phyloP scores from a whole-genome alignment of 305 asterid genomes.

The Fraxinus floribunda region DNA sequence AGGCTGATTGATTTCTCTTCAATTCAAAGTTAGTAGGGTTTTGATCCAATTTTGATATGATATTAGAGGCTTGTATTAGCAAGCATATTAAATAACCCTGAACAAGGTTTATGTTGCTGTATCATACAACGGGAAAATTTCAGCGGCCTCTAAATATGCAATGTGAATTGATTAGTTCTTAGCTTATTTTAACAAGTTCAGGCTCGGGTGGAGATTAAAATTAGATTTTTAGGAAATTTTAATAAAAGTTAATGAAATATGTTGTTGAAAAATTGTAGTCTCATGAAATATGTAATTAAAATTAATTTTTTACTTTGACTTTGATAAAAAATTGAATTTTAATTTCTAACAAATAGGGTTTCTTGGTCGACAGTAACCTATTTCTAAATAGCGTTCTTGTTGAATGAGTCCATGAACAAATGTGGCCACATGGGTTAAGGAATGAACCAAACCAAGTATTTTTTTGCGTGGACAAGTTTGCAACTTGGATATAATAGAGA shows the following conservation, averaged over 20 bases:
- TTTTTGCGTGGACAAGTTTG: not conserved
- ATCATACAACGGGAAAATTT: not conserved
- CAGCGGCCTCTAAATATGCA: not conserved
- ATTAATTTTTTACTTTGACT: too few species aligned
- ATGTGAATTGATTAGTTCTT: not conserved
- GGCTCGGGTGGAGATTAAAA: too few species aligned
- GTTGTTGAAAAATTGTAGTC: too few species aligned
- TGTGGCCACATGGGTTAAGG: not conserved
- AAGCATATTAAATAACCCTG: not conserved
- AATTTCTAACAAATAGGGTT: too few species aligned
- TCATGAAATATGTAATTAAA: too few species aligned
- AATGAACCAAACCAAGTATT: not conserved
- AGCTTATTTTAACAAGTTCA: not conserved
- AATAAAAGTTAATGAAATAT: too few species aligned
- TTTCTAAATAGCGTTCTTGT: not conserved
- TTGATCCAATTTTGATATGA: not conserved
- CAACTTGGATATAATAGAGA: not conserved
- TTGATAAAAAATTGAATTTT: too few species aligned
- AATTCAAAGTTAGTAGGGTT: not conserved
- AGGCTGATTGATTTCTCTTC: conserved; percentile 40
- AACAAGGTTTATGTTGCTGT: too few species aligned
- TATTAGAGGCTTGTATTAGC: not conserved
- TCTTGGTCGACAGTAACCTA: not conserved
- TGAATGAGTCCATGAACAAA: not conserved
- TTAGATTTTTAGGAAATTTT: too few species aligned